Conservation (phyloP, 2,329 filamentous ascomycete genomes). For the Diaporthe citriasiana region DNA sequence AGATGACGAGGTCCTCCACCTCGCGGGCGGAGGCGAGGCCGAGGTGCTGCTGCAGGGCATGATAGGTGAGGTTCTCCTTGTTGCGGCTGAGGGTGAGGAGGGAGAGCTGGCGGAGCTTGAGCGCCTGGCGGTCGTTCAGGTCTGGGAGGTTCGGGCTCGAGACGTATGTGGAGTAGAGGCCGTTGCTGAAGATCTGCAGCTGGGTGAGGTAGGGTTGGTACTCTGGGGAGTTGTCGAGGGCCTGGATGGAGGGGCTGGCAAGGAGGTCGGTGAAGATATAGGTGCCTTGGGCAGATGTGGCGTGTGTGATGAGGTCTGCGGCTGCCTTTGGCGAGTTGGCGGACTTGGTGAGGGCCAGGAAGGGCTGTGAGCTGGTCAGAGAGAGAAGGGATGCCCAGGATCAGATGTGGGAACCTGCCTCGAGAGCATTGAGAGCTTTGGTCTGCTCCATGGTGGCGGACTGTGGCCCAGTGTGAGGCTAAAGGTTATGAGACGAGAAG, state of each 20-base stretch:
- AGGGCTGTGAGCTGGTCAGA: constrained; percentile 74
- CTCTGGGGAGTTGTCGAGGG: constrained; percentile 72
- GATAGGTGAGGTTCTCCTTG: constrained; percentile 74
- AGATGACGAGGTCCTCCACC: constrained; percentile 89
- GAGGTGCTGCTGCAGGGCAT: constrained; percentile 75
- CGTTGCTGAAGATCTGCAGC: constrained; percentile 92
- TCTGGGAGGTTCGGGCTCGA: constrained; percentile 71
- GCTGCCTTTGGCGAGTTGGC: constrained; percentile 87
- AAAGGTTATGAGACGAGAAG: constrained; percentile 7
- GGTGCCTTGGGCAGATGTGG: constrained; percentile 89
- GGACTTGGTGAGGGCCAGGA: constrained; percentile 88
- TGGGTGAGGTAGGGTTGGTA: constrained; percentile 70
- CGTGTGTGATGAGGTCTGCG: constrained; percentile 87
- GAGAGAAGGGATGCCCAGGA: background rate
- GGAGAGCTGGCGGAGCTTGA: constrained; percentile 92
- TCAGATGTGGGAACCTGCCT: constrained; percentile 59
- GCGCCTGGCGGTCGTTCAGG: constrained; percentile 79
- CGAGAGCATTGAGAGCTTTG: constrained; percentile 74
- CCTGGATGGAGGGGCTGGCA: constrained; percentile 82
- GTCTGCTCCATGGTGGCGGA: constrained; percentile 77
- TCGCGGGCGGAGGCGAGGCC: constrained; percentile 76
- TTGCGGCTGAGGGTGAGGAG: constrained; percentile 82
- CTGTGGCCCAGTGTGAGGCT: background rate
- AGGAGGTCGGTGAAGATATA: constrained; percentile 97
- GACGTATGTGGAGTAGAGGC: constrained; percentile 84